Evolutionary conservation across 768 basidiomycete species (phyloP), one percentile per base, ranked within the genome.

Genomic region (Trametes cingulata): DNA sequence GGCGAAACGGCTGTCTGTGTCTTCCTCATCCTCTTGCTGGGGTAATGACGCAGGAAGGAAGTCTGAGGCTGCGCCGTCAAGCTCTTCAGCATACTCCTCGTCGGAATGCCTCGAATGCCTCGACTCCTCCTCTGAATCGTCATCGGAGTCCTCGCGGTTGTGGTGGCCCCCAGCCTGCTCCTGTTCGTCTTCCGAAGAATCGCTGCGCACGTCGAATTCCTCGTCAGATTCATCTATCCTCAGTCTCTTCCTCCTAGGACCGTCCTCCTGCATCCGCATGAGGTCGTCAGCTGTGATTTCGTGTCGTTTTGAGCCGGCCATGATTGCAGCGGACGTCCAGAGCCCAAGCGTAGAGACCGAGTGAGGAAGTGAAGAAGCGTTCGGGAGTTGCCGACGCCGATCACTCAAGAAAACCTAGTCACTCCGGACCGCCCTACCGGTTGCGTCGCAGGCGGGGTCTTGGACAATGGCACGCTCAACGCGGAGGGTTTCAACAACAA

Each of bases 231-330:
- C 42, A 8, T 60, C 57, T 8, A 52, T 25, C 35, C 56, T 48
- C 10, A 64, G 47, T 20, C 58, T 56, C 47, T 67, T 66, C n/a
- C 58, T 51, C 40, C 58, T 56, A 19, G 68, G 71, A 3, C 60
- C 69, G 42, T 77, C 76, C 49, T 74, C 76, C 52, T 74, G 73
- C 63, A 66, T 65, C 20, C 71, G 75, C 70, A 75, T 61, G 14
- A 77, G 66, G 29, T 77, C 76, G 35, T 77, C 76, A 15, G 68
- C 67, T 6, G 74, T 74, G 6, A 70, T 53, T 0, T 54, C 60
- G 20, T 64, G 70, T 17, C 75, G 72, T 58, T 76, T 77, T 27
- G 58, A 56, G 35, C 63, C 49, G 19, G 64, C 42, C 68, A 72
- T 74, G 12, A 13, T 39, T 24, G 56, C 13, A 27, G 40, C 27